Conservation (phyloP, 2,329 filamentous ascomycete genomes). For the Aspergillus neotritici region DNA sequence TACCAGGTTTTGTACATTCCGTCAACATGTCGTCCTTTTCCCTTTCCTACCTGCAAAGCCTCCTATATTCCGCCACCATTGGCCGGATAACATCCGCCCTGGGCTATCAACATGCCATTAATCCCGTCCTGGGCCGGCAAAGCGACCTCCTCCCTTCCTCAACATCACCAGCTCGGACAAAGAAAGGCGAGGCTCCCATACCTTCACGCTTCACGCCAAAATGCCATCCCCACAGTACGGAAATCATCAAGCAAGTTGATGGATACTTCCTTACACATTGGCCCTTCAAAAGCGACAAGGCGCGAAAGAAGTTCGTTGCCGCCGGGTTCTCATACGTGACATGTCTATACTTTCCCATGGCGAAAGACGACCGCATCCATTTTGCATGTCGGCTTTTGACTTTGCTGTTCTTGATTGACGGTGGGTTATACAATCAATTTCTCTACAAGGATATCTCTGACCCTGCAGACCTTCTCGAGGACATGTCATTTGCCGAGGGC, state of each 20-base stretch:
- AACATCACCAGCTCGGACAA: no score
- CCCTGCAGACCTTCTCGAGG: constrained; percentile 36
- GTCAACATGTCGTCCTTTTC: no score
- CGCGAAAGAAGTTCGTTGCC: constrained; percentile 27
- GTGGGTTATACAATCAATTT: constrained; percentile 17
- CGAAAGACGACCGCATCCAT: constrained; percentile 29
- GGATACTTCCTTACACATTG: constrained; percentile 36
- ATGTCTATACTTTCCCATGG: background rate
- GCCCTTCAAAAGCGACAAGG: constrained; percentile 31
- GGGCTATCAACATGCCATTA: no score
- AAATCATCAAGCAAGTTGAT: constrained; percentile 32
- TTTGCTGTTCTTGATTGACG: constrained; percentile 41
- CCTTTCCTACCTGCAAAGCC: no score
- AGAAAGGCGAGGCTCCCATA: no score
- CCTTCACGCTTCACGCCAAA: no score
- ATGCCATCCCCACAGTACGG: constrained; percentile 21
- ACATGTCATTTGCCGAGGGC: constrained; percentile 40
- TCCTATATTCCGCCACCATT: no score
- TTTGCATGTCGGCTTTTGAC: constrained; percentile 38
- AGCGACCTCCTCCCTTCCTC: no score
- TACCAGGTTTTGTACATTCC: no score
- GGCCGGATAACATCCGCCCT: no score
- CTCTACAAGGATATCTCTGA: background rate
- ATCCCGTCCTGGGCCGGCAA: no score
- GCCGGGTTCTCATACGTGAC: constrained; percentile 11